Evolutionary conservation across 768 basidiomycete genomes (phyloP).

Genomic region (Thelephora ganbajun): DNA sequence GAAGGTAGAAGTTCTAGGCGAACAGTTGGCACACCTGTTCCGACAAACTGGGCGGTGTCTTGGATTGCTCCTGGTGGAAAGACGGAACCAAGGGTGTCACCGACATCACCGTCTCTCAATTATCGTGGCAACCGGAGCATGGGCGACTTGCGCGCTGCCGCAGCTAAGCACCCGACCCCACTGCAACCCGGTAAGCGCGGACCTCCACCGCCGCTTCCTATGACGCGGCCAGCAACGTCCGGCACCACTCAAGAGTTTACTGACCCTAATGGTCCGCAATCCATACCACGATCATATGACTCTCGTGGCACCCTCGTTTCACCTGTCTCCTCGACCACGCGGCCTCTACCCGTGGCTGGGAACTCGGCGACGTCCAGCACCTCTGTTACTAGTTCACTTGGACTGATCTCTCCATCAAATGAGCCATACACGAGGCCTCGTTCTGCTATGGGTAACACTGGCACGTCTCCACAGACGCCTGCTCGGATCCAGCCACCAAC

Average conservation of each 20-base stretch:
- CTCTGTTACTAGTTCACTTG: not conserved
- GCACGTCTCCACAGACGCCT: slow-evolving; percentile 17
- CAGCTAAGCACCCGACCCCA: slow-evolving; percentile 13
- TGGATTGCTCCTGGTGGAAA: slow-evolving; percentile 34
- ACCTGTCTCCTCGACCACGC: not conserved
- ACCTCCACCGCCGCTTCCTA: not conserved
- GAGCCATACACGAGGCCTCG: slow-evolving; percentile 53
- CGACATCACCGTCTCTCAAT: slow-evolving; percentile 19
- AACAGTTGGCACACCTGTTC: slow-evolving; percentile 26
- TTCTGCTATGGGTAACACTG: slow-evolving; percentile 42
- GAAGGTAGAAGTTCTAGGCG: not conserved
- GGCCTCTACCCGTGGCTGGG: not conserved
- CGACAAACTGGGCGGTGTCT: slow-evolving; percentile 30
- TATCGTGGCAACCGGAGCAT: slow-evolving; percentile 38
- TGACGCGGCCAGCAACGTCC: not conserved
- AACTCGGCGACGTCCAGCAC: not conserved
- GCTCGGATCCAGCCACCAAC: slow-evolving; percentile 6
- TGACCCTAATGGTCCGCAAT: not conserved
- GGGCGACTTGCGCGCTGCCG: slow-evolving; percentile 34
- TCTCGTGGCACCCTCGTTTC: slow-evolving; percentile 3
- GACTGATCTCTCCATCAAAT: slow-evolving; percentile 26
- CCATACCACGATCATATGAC: slow-evolving; percentile 5
- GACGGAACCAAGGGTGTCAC: slow-evolving; percentile 21
- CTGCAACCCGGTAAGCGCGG: slow-evolving; percentile 4
- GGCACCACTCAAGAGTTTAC: not conserved